Conservation (phyloP, 768 basidiomycete species). For the Tricholoma flavovirens region DNA sequence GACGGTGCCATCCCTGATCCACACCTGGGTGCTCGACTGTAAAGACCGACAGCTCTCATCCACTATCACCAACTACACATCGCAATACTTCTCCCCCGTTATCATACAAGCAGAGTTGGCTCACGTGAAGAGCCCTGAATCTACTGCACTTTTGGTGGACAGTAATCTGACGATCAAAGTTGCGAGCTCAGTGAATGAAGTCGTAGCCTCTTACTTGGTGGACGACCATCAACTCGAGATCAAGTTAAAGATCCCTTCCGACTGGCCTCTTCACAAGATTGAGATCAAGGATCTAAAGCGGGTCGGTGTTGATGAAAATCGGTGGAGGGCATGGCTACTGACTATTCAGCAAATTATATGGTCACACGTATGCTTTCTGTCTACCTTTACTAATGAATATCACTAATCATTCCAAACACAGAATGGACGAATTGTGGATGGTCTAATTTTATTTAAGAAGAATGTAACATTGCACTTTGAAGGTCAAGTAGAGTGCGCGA, state of each 20-base stretch:
- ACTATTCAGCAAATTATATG: slow-evolving; percentile 88
- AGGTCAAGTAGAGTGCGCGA: slow-evolving; percentile 93
- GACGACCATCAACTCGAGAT: slow-evolving; percentile 95
- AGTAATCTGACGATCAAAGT: slow-evolving; percentile 82
- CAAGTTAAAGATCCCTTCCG: slow-evolving; percentile 73
- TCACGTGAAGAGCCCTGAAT: slow-evolving; percentile 54
- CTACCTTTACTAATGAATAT: background rate
- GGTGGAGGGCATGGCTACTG: slow-evolving; percentile 92
- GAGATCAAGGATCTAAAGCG: slow-evolving; percentile 82
- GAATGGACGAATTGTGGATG: slow-evolving; percentile 91
- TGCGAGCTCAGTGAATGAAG: slow-evolving; percentile 66
- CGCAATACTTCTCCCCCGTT: slow-evolving; percentile 81
- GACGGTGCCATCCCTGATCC: slow-evolving; percentile 78
- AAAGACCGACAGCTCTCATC: slow-evolving; percentile 86
- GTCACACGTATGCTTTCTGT: slow-evolving; percentile 57
- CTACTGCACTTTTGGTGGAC: slow-evolving; percentile 53
- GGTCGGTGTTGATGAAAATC: slow-evolving; percentile 84
- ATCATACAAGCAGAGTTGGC: slow-evolving; percentile 82
- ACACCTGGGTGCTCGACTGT: slow-evolving; percentile 80
- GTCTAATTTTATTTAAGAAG: slow-evolving; percentile 84
- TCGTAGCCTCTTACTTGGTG: slow-evolving; percentile 76
- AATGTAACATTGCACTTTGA: slow-evolving; percentile 93
- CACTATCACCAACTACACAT: slow-evolving; percentile 72
- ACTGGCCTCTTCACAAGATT: slow-evolving; percentile 86
- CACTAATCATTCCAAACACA: slow-evolving; percentile 22